Conservation (phyloP, 2,329 filamentous ascomycete genomes). For the Phialophora expanda region DNA sequence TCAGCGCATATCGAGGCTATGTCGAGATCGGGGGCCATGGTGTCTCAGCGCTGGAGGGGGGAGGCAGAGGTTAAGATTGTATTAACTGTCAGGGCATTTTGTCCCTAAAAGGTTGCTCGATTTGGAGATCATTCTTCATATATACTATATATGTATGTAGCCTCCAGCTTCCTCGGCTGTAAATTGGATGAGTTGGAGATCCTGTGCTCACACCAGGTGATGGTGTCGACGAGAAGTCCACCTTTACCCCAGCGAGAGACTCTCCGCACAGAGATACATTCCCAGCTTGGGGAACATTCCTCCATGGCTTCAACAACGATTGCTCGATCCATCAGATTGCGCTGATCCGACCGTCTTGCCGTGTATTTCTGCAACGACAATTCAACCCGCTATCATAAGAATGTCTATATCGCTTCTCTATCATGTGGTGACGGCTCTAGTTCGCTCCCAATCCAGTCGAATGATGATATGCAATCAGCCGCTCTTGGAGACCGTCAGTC, state of each 20-base stretch:
- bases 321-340: too few relatives aligned
- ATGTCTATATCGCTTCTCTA: not conserved
- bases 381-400: not conserved
- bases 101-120: not conserved
- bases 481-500: not conserved
- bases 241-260: not conserved
- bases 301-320: too few relatives aligned
- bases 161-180: not conserved
- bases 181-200: not conserved
- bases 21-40: conserved; percentile 11
- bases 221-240: not conserved
- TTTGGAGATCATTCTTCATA: not conserved
- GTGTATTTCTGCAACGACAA: not conserved
- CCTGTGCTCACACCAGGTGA: not conserved
- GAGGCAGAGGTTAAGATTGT: too few relatives aligned
- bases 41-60: not conserved
- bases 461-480: not conserved
- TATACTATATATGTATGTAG: not conserved
- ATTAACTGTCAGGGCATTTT: too few relatives aligned
- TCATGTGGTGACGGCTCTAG: not conserved
- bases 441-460: not conserved
- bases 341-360: too few relatives aligned
- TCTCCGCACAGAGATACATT: not conserved
- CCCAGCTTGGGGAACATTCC: too few relatives aligned
- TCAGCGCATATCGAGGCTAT: conserved; percentile 12